Evolutionary conservation across 306 rosid genomes (phyloP), one percentile per base, ranked within the genome.

Genomic region (Echinosophora koreensis): DNA sequence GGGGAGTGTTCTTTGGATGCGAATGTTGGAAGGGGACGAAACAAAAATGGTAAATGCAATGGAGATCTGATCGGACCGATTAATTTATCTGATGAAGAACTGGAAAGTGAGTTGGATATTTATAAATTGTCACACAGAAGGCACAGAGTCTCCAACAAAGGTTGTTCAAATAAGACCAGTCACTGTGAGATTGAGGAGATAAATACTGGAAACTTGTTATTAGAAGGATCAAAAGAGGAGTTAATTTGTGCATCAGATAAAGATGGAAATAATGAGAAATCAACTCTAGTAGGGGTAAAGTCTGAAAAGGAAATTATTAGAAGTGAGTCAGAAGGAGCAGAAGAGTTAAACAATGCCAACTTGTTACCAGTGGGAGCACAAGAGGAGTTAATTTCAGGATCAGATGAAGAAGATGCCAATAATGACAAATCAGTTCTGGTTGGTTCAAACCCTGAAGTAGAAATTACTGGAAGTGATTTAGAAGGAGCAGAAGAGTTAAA

Each of bases 121-220:
- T 70, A 80, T 58, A 68, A 69, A 49, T 77, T 84, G 68, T 77
- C 83, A 66, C 80, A 5, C 59, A 76, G 87, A 69, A 80, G 79
- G 73, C 82, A 44, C 86, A 83, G 83, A 78, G 74, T 64, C 65
- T 70, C 87, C 66, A 79, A 55, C 8, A 79, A 80, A 83, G 80
- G 52, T 46, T 34, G 41, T 84, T 79, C 87, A 4, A 59, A 60
- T 38, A 90, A 89, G 86, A 66, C 22, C 64, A 59, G 72, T 52
- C 73, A 73, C 80, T 64, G 38, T 18, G 85, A 85, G 89, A 82
- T 74, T 83, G 90, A 82, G 73, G 88, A 74, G 79, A 52, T 71
- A 76, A 7, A 58, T 56, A 39, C 67, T 55, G 87, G 56, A 37
- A 57, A 76, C 74, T 63, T 81, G 0, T 12, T 47, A 52, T 65